A percentile compares a stretch with the other conserved stretches of the same genome.
phyloP scores from a whole-genome alignment of 2,329 filamentous ascomycete genomes.

The Scedosporium minutisporum region DNA sequence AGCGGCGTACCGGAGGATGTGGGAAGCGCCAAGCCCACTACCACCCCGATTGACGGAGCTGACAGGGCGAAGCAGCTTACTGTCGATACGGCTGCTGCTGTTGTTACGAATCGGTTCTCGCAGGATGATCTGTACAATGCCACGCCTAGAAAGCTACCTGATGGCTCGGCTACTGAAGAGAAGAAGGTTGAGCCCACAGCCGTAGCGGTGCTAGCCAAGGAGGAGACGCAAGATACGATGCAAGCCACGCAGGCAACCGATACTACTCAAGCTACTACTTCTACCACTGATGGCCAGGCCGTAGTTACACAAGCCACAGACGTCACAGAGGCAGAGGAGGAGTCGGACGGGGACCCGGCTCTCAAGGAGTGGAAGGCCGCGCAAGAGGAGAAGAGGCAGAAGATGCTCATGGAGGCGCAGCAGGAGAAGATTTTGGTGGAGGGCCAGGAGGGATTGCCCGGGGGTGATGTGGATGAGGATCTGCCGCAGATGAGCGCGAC shows the following conservation, averaged over 20 bases:
- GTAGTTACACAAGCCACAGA: slow-evolving; percentile 3
- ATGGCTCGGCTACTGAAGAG: background rate
- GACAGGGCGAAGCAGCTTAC: background rate
- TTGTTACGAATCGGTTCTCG: slow-evolving; percentile 9
- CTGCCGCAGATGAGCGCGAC: slow-evolving; percentile 52
- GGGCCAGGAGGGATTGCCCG: slow-evolving; percentile 15
- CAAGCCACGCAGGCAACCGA: slow-evolving; percentile 6
- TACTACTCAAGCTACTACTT: slow-evolving; percentile 1
- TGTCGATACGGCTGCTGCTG: background rate
- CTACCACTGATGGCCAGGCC: slow-evolving; percentile 1
- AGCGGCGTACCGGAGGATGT: slow-evolving; percentile 10
- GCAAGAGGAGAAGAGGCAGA: slow-evolving; percentile 34
- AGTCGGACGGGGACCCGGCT: slow-evolving; percentile 13
- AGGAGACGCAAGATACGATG: background rate
- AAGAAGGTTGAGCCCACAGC: background rate
- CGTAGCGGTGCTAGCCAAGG: background rate
- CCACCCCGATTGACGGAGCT: background rate
- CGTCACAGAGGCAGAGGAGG: slow-evolving; percentile 2
- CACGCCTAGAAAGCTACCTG: slow-evolving; percentile 14
- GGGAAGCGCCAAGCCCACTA: background rate
- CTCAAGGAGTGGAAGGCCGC: slow-evolving; percentile 31
- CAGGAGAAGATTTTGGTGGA: slow-evolving; percentile 45
- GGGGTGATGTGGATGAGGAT: slow-evolving; percentile 23
- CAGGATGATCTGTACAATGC: slow-evolving; percentile 26
- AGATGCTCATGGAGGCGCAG: slow-evolving; percentile 29